Evolutionary conservation across 2,329 filamentous ascomycete genomes (phyloP).

Genomic region (Xylaria digitata): DNA sequence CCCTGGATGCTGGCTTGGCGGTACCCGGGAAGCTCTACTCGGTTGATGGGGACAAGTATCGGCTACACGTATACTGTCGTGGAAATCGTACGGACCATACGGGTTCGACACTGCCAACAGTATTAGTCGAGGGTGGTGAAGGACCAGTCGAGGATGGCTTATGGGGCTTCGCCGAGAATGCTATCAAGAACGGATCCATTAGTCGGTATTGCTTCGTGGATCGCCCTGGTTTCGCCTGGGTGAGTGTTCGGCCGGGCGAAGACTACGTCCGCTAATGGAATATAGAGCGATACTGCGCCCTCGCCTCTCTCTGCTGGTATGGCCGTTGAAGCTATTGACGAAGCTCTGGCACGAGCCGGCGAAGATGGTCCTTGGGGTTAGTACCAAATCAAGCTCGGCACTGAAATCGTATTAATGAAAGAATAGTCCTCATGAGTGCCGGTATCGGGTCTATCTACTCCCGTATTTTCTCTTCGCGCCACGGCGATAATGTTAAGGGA

Average conservation of each 20-base stretch:
- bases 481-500: slow-evolving; percentile 78
- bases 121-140: slow-evolving; percentile 88
- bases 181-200: slow-evolving; percentile 83
- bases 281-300: slow-evolving; percentile 82
- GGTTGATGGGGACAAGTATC: slow-evolving; percentile 87
- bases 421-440: slow-evolving; percentile 77
- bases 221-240: slow-evolving; percentile 87
- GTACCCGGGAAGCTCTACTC: slow-evolving; percentile 80
- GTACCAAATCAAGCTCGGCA: slow-evolving; percentile 11
- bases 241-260: slow-evolving; percentile 43
- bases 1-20: slow-evolving; percentile 79
- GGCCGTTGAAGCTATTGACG: slow-evolving; percentile 87
- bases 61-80: slow-evolving; percentile 85
- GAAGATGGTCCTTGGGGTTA: slow-evolving; percentile 83
- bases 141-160: slow-evolving; percentile 81
- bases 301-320: slow-evolving; percentile 94
- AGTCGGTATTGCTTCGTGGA: slow-evolving; percentile 94
- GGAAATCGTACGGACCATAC: slow-evolving; percentile 73
- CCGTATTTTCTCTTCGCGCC: slow-evolving; percentile 88
- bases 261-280: slow-evolving; percentile 15
- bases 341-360: slow-evolving; percentile 81
- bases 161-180: slow-evolving; percentile 81
- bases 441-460: slow-evolving; percentile 90
- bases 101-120: slow-evolving; percentile 74
- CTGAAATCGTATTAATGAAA: slow-evolving; percentile 20